Base-by-base conservation (phyloP, 768 basidiomycete genomes). In the Boletus rex-veris region DNA sequence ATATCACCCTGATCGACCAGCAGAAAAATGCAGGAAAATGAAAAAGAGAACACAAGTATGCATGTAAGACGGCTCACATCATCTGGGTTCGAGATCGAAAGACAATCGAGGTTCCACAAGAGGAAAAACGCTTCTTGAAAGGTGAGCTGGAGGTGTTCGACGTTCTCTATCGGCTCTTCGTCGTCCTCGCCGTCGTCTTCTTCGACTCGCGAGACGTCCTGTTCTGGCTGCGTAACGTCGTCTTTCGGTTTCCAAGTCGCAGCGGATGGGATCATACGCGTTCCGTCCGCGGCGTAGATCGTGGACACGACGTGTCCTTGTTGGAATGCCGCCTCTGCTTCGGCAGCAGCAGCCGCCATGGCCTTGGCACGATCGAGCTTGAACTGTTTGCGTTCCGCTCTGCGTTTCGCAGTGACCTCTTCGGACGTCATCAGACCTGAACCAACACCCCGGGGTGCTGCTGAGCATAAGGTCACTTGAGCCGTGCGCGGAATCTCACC, bases 111-210 rank as follows among this genome's bases (percentile, higher is more conserved):
- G 56, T 79, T 86, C 87, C 93, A 92, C 3, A 84, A 63, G 40
- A 98, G 75, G 69, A 96, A 97, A 69, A 92, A 94, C 0, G 92
- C 90, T 67, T 97, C 95, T 60, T 84, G 84, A 3, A 93, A 80
- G 0, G 90, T 90, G 28, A 98, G 80, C 64, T 97, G 95, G 26
- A 98, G 79, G 73, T 96, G 93, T 68, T 97, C 95, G 44, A 92
- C 73, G 60, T 94, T 84, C 55, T 85, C 81, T 7, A 85, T 73
- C 0, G 76, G 72, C 43, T 83, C 81, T 26, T 81, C 77, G 2
- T 81, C 80, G 21, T 74, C 72, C 11, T 69, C 72, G 28, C 72
- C 74, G 3, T 73, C 73, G 15, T 64, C 73, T 33, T 67, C 45
- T 31, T 45, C 53, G 4, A 33, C 45, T 35, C 55, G 53, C 1